These are phyloP conservation scores for Triticum aestivum DNA, from an alignment of 176 grass and related monocot species.

Conservation along the genomic window IWGSC_CS_RefSeq_v2.1 NC_057813.1:260161285-260161784, in stretches of 20 bases:
- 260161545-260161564: background rate
- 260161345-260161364: slow-evolving; percentile 16
- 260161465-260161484: slow-evolving; percentile 86
- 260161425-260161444: slow-evolving; percentile 77
- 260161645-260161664: background rate
- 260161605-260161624: background rate
- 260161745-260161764: slow-evolving; percentile 92
- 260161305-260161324: slow-evolving; percentile 22
- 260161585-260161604: background rate
- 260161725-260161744: slow-evolving; percentile 56
- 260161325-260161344: slow-evolving; percentile 27
- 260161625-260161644: background rate
- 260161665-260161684: background rate
- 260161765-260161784: slow-evolving; percentile 67
- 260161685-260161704: background rate
- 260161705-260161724: background rate
- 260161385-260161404: slow-evolving; percentile 3
- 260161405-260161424: background rate
- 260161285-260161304: slow-evolving; percentile 69
- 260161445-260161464: slow-evolving; percentile 88
- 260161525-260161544: background rate
- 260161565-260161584: slow-evolving; percentile 12
- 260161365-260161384: background rate
- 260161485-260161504: slow-evolving; percentile 64
- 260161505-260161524: slow-evolving; percentile 30